Base-by-base conservation (phyloP, 352 stramenopile species). In the Phytopythium kandeliae region DNA sequence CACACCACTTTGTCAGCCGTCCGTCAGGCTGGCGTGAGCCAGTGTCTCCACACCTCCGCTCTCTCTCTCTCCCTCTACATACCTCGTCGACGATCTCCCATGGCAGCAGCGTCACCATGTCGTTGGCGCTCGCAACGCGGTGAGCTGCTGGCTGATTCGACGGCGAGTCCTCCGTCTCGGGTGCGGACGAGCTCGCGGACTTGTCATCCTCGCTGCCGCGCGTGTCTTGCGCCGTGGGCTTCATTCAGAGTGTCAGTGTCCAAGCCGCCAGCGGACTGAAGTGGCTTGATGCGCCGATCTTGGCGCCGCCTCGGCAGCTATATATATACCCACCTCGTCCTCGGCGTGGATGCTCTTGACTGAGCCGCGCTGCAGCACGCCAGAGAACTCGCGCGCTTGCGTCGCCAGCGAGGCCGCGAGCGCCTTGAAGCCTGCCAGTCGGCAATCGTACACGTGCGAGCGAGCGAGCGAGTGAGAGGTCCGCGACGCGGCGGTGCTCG, bases 81-180 rank as follows among this genome's bases (percentile, higher is more conserved):
- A 53, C 47, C 47, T 53, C 47, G 16, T 53, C 47, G 24, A 53
- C 34, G 10, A 68, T 57, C 46, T 89, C 72, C 74, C 74, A 86
- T 2, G 74, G 74, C 15, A 86, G 62, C 50, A 85, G 22, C 11
- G 45, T 31, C 3, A 53, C 47, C 17, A n/a, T 12, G 16, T 53
- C 47, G 16, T 9, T 33, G 15, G 16, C 26, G 26, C 26, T 49
- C n/a, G n/a, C n/a, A n/a, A n/a, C n/a, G n/a, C n/a, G n/a, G n/a
- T n/a, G n/a, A n/a, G 13, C 11, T 31, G 28, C 28, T 31, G 46
- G 10, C 5, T 25, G 3, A 22, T 16, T 30, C 12, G 38, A 12
- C 40, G 41, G 22, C 46, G 54, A 31, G 54, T 65, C 24, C 36
- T 47, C n/a, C n/a, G 51, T 5, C 25, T 36, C n/a, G 46, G 34